Base-by-base conservation (phyloP, 192 early-diverging fungal genomes). In the Mortierella hygrophila region DNA sequence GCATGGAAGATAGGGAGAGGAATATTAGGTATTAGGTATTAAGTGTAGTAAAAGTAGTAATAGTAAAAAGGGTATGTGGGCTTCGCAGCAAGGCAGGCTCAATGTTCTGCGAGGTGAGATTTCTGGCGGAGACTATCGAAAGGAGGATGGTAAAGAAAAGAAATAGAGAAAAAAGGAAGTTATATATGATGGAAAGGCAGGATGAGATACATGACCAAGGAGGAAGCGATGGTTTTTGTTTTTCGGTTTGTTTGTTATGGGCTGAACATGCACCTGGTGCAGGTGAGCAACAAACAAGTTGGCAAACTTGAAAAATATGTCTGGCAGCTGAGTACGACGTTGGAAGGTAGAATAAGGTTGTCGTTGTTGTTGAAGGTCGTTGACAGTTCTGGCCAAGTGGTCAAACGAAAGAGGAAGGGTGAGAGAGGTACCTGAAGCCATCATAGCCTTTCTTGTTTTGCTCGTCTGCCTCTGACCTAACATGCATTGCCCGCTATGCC, bases 301-400 rank as follows among this genome's bases (percentile, higher is more conserved):
- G 29, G 29, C 60, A 65, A 26, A 29, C 60, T 13, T 65, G 60
- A 29, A 60, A 65, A 32, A n/a, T 9, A 23, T 16, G 21, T 54
- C 21, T n/a, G 9, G n/a, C 4, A 44, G 38, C 38, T 40, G 29
- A 26, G 60, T 21, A 10, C 74, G 9, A 55, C 76, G 68, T 77
- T 69, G 68, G 65, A 77, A 77, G 76, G 16, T 52, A 68, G 63
- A 68, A 77, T 42, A 47, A 69, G 76, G 76, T 77, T 69, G 32
- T 60, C 4, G 55, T 40, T 40, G 54, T 52, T 52, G 74, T 63
- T 60, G 42, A 60, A 40, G n/a, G 29, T 26, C 60, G 60, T 32
- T 65, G 60, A 3, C 10, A 7, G 10, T 41, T 16, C 7, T 47
- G 41, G 46, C 42, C 18, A 26, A 73, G 15, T 21, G 21, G 26